Percentiles rank a stretch among this genome's conserved stretches.
These are phyloP conservation scores for Cladosporium sp. DNA, from an alignment of 2,329 filamentous ascomycete genomes.

Conservation along the genomic window DNA sequence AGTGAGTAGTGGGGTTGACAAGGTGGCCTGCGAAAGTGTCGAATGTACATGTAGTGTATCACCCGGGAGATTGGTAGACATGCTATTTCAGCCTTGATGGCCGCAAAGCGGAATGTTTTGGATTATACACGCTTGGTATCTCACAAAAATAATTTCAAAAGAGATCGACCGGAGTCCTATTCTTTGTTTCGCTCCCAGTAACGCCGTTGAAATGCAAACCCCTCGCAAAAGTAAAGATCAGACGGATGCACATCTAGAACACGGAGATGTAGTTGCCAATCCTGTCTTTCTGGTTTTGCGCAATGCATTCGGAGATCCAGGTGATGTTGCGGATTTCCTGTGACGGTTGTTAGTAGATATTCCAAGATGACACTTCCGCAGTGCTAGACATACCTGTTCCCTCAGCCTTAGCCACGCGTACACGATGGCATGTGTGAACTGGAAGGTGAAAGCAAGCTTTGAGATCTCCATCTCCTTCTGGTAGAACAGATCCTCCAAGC, in stretches of 20 bases:
- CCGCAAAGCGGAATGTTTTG: background rate
- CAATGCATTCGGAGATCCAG: conserved; percentile 99
- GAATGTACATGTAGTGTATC: too few species aligned
- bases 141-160: conserved; percentile 6
- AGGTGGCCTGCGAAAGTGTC: too few species aligned
- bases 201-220: conserved; percentile 8
- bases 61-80: background rate
- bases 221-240: background rate
- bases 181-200: conserved; percentile 4
- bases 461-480: conserved; percentile 99
- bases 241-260: conserved; percentile 52
- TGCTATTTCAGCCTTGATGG: background rate
- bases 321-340: conserved; percentile 99
- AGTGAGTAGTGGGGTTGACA: background rate
- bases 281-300: conserved; percentile 98
- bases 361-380: background rate
- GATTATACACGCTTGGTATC: conserved; percentile 11
- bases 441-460: conserved; percentile 89
- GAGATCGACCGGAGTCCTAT: background rate
- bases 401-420: conserved; percentile 97
- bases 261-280: conserved; percentile 99
- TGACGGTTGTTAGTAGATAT: background rate
- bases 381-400: conserved; percentile 72
- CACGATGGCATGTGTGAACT: conserved; percentile 91
- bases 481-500: conserved; percentile 95